Base-by-base conservation (phyloP, 1,284 basidiomycete genomes). In the Ceratobasidium sp. region DNA sequence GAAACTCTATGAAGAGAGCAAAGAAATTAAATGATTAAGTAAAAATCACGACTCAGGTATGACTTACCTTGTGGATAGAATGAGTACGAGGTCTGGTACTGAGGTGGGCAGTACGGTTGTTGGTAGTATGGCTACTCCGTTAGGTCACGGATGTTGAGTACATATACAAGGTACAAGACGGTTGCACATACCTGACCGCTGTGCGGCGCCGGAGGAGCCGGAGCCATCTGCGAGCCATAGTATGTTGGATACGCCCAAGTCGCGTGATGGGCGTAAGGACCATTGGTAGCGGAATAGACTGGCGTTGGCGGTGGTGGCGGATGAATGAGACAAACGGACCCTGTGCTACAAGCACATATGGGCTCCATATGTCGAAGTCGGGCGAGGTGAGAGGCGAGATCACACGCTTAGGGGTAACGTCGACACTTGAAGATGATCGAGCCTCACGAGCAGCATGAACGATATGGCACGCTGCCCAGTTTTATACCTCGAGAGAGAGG, bases 81-180 rank as follows among this genome's bases (percentile, higher is more conserved):
- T 57, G 55, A 12, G 30, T 57, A 57, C n/a, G 55, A 27, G 23
- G 55, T 57, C 30, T 57, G 55, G 55, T 57, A 57, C 23, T 57
- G 55, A 27, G 55, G 55, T 12, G 55, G 55, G 55, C n/a, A 57
- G 20, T 57, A 57, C 55, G 14, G 55, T 23, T 57, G 55, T 23
- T 57, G 55, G 30, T 16, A 23, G 18, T 57, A 23, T 12, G 30
- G 12, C 55, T 57, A n/a, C 55, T 57, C 23, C 12, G 23, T 16
- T 57, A 23, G 12, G 30, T 27, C n/a, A 12, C 23, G 30, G 12
- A 12, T 23, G 23, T 27, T 27, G 16, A 16, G 30, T 23, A 30
- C 27, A 30, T 30, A 30, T 57, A 57, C 55, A 57, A 7, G n/a
- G 23, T 12, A 57, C 23, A 23, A 12, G 3, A 57, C n/a, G 3